Percentiles rank a stretch among this genome's conserved stretches.
phyloP scores from a whole-genome alignment of 176 grass and related monocot genomes.

The Triticum timopheevii region DNA sequence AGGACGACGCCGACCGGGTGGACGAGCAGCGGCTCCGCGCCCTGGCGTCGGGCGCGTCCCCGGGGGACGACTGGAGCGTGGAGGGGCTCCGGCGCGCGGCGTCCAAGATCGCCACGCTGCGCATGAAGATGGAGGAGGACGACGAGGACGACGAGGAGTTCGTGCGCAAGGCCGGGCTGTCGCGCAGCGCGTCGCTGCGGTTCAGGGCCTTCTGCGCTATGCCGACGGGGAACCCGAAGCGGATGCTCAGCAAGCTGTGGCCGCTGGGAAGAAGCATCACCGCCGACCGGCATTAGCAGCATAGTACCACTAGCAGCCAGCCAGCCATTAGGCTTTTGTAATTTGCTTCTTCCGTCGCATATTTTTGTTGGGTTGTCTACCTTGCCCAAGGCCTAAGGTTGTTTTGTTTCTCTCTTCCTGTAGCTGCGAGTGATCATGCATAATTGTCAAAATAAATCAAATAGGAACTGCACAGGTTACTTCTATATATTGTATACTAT shows the following conservation, averaged over 20 bases:
- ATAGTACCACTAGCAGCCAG: slow-evolving; percentile 18
- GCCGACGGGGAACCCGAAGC: slow-evolving; percentile 66
- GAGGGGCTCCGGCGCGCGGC: slow-evolving; percentile 57
- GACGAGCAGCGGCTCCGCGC: slow-evolving; percentile 48
- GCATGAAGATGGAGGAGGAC: slow-evolving; percentile 91
- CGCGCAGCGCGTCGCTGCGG: slow-evolving; percentile 69
- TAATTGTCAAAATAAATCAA: slow-evolving; percentile 35
- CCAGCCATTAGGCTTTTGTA: slow-evolving; percentile 16
- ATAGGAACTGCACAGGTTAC: slow-evolving; percentile 38
- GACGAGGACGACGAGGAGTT: slow-evolving; percentile 52
- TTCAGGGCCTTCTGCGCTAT: slow-evolving; percentile 84
- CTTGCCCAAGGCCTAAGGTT: slow-evolving; percentile 21
- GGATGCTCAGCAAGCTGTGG: slow-evolving; percentile 82
- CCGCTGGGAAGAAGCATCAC: slow-evolving; percentile 53
- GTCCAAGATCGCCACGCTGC: slow-evolving; percentile 75
- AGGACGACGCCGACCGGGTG: slow-evolving; percentile 41
- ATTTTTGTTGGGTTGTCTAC: not conserved
- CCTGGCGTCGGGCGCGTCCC: slow-evolving; percentile 36
- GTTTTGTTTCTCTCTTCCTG: slow-evolving; percentile 22
- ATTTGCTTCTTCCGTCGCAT: not conserved
- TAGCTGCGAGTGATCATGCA: slow-evolving; percentile 29
- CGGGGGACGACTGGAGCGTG: slow-evolving; percentile 67
- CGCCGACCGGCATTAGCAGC: slow-evolving; percentile 45
- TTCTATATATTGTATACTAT: not conserved
- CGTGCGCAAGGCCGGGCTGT: slow-evolving; percentile 55